Base-by-base conservation (phyloP, 176 grass and related monocot genomes). In the Oryza glumipatula region DNA sequence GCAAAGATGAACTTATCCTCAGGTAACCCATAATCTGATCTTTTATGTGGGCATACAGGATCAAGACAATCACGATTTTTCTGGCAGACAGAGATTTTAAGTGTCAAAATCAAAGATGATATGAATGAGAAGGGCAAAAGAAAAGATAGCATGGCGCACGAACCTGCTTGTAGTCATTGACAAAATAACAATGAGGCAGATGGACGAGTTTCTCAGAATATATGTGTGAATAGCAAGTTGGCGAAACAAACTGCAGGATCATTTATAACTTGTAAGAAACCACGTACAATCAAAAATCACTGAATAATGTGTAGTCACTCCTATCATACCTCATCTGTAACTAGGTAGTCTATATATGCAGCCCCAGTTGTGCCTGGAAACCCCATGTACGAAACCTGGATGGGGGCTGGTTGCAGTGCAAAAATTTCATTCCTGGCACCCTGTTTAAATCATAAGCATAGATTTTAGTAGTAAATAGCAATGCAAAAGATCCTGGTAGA, bases 341-440 rank as follows among this genome's bases (percentile, higher is more conserved):
- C 91, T 35, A 96, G 82, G 83, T 96, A 96, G 35, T 96, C 91
- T 74, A 96, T 96, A 64, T 93, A 96, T 60, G 74, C 67, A 80
- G 94, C 94, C 86, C 94, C 94, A 8, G 91, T 96, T 52, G 94
- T 96, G 58, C 94, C 94, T 0, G 94, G 94, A 51, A 96, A 96
- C 11, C 94, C 94, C 94, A 96, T 96, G 84, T 96, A 96, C 0
- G 94, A 96, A 74, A 96, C 94, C 81, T 96, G 94, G 56, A 96
- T 88, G 36, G 94, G 94, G 67, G 91, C 82, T 58, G 94, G 94
- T 64, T 87, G 88, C 82, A 96, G 86, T 14, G 94, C 94, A 75
- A 96, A 96, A 83, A 96, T 96, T 91, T 96, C 94, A 70, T 92
- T 96, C 83, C 89, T 93, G 24, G 94, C 94, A 49, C 94, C 94